These are phyloP conservation scores for Carex cristatella DNA, from an alignment of 176 grass and related monocot genomes.

Conservation along the genomic window DNA sequence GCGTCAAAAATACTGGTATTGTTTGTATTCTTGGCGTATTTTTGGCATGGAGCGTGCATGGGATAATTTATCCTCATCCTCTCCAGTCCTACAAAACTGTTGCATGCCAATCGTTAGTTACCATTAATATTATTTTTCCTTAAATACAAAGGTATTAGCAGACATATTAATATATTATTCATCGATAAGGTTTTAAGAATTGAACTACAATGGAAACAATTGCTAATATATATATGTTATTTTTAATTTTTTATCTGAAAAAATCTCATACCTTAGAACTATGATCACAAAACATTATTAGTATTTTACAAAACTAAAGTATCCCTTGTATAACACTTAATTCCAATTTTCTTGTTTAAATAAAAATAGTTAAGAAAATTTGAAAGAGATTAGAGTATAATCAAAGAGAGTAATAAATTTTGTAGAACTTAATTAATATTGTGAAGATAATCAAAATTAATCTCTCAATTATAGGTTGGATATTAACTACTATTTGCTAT, in stretches of 20 bases:
- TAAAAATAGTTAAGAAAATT: neutral
- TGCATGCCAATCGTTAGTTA: neutral
- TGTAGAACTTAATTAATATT: neutral
- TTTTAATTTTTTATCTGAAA: neutral
- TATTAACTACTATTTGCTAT: neutral
- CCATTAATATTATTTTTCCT: neutral
- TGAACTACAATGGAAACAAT: too few relatives aligned
- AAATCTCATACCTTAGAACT: neutral
- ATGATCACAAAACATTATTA: too few relatives aligned
- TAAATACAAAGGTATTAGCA: neutral
- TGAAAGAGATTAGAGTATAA: neutral
- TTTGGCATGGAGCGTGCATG: constrained; percentile 1
- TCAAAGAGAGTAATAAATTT: neutral
- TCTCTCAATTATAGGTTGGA: neutral
- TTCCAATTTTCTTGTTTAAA: neutral
- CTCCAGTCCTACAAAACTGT: neutral
- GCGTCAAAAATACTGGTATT: constrained; percentile 22
- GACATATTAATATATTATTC: neutral
- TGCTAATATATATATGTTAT: too few relatives aligned
- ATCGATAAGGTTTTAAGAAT: too few relatives aligned
- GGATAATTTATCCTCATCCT: neutral
- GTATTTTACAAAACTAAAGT: neutral
- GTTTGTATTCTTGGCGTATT: constrained; percentile 1
- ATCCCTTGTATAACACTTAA: neutral
- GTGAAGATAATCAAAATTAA: neutral